Conservation (phyloP, 176 grass and related monocot species). For the Ensete ventricosum region DNA sequence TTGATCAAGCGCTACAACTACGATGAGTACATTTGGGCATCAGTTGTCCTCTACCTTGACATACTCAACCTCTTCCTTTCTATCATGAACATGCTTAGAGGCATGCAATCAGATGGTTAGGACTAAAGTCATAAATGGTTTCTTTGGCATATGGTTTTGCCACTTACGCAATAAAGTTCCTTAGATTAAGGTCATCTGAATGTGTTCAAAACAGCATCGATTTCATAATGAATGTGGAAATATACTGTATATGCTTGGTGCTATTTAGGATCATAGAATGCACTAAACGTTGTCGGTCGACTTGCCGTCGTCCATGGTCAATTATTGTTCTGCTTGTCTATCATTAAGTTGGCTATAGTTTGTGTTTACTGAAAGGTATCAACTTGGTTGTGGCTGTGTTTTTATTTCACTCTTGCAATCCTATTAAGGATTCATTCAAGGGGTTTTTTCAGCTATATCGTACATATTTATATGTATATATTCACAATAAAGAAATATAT, state of each 20-base stretch:
- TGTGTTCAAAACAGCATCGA: neutral
- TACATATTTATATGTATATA: no score
- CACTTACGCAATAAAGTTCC: neutral
- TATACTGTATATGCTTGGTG: neutral
- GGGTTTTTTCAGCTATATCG: no score
- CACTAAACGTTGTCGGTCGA: no score
- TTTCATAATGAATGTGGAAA: neutral
- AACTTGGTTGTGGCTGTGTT: no score
- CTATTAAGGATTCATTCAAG: no score
- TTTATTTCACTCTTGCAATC: no score
- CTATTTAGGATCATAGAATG: neutral
- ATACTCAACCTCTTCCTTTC: conserved; percentile 91
- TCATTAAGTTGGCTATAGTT: no score
- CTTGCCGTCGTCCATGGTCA: no score
- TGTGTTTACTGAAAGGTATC: no score
- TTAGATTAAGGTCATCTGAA: no score
- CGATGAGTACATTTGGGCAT: conserved; percentile 98
- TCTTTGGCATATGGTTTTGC: neutral
- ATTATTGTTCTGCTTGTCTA: no score
- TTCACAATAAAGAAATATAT: no score
- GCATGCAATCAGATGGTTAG: conserved; percentile 79
- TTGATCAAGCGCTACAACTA: conserved; percentile 87
- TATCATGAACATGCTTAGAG: conserved; percentile 80
- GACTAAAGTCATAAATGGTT: neutral
- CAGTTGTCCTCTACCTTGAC: conserved; percentile 89